These are phyloP conservation scores for Boletus coccyginus DNA, from an alignment of 768 basidiomycete genomes.

Conservation along the genomic window DNA sequence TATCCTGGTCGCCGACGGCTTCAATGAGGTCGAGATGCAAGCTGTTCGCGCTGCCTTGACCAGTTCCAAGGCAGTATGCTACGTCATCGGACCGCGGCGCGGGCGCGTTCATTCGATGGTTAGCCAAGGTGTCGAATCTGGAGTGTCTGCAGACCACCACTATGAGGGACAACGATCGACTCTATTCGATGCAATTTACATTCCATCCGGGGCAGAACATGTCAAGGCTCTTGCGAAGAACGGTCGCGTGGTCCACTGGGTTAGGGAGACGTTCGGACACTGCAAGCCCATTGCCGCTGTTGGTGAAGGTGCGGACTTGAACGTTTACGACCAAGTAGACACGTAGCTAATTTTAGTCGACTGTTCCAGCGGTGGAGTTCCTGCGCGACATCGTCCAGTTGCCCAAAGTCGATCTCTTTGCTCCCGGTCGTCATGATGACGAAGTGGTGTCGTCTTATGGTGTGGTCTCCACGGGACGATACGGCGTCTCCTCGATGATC, in stretches of 20 bases:
- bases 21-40: conserved; percentile 57
- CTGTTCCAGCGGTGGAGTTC: conserved; percentile 44
- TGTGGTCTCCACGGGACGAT: conserved; percentile 59
- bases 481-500: conserved; percentile 35
- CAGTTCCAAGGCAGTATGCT: conserved; percentile 54
- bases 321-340: neutral
- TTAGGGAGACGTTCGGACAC: conserved; percentile 84
- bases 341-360: neutral
- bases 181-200: conserved; percentile 77
- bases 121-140: conserved; percentile 23
- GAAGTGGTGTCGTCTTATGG: conserved; percentile 55
- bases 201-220: conserved; percentile 68
- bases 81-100: conserved; percentile 68
- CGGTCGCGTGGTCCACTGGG: conserved; percentile 78
- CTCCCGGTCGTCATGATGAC: conserved; percentile 28
- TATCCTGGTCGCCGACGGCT: conserved; percentile 74
- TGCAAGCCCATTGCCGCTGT: conserved; percentile 79
- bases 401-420: conserved; percentile 43
- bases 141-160: conserved; percentile 61
- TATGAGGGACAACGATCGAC: conserved; percentile 81
- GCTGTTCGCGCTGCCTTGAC: conserved; percentile 54
- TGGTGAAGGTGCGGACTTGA: conserved; percentile 57
- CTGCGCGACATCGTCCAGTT: conserved; percentile 46
- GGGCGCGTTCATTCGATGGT: conserved; percentile 40
- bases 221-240: conserved; percentile 53